Conservation (phyloP, 257 asterid species). For the Ehretia macrophylla region DNA sequence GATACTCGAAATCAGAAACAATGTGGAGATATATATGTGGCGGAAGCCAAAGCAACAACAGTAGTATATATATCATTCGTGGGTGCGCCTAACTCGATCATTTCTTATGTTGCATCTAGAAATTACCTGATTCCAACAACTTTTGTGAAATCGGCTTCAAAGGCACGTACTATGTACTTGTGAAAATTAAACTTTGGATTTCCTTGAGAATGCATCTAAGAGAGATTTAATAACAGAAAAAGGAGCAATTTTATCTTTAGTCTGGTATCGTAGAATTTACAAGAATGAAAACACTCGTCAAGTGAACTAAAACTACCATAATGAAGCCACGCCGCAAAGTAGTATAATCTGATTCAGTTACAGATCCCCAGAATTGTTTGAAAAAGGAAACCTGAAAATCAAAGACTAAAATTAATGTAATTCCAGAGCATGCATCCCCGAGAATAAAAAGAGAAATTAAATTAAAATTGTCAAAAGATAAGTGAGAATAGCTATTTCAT, state of each 20-base stretch:
- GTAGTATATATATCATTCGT: no score
- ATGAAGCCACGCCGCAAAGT: constrained; percentile 31
- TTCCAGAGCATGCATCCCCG: neutral
- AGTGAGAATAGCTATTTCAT: neutral
- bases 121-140: constrained; percentile 39
- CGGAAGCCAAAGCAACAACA: no score
- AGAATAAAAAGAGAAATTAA: neutral
- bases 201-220: constrained; percentile 24
- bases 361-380: constrained; percentile 34
- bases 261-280: neutral
- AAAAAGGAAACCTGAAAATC: constrained; percentile 25
- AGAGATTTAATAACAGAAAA: neutral
- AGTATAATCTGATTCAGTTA: constrained; percentile 27
- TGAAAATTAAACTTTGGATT: constrained; percentile 28
- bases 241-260: neutral
- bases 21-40: no score
- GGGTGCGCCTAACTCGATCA: no score
- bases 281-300: neutral
- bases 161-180: constrained; percentile 35
- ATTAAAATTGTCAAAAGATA: no score
- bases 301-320: constrained; percentile 14
- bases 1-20: no score
- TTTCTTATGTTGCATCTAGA: neutral
- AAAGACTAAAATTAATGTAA: neutral
- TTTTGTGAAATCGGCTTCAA: constrained; percentile 35